Evolutionary conservation across 805 yeast species (phyloP), one percentile per base, ranked within the genome.

Genomic region (Saturnispora gosingensis): DNA sequence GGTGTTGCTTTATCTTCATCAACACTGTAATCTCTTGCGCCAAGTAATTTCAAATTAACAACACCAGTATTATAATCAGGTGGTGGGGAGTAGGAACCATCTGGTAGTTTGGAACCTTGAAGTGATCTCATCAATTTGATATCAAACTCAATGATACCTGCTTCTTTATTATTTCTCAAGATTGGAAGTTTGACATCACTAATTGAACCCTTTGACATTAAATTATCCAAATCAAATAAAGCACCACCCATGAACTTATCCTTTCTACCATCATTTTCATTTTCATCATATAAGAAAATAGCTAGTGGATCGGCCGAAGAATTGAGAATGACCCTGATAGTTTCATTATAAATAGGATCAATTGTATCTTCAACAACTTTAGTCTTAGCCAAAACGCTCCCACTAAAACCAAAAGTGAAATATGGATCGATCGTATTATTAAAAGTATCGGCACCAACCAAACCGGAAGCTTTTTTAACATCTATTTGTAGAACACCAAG

Each of bases 31-130:
- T 73, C 78, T 69, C 88, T 80, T 25, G 85, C 83, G 58, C 81
- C 85, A 30, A 72, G 63, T 46, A 87, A 67, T 54, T 82, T 84
- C 58, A 91, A 70, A 60, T 82, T 76, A 20, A 84, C 80, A 59
- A 95, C 82, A 75, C 99, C 99, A 15, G 97, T 88, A 69, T 91
- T 91, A 65, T 88, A 78, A 58, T 88, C 97, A 44, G 96, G 96
- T 45, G 95, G 86, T 46, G 95, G 88, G 57, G 81, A 83, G 50
- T 77, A 73, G 2, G 90, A 83, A 48, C 97, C 97, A 67, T 88
- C 96, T 3, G 87, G 83, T 53, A 77, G 74, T 55, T 78, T 70
- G 58, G 73, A 67, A 52, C 80, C 73, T 68, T 79, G 73, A 54
- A 88, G 69, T 13, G 93, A 83, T 40, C 95, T 93, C 75, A 82